phyloP scores from a whole-genome alignment of 2,329 filamentous ascomycete genomes.

The Immersiporthe knoxdaviesiana region DNA sequence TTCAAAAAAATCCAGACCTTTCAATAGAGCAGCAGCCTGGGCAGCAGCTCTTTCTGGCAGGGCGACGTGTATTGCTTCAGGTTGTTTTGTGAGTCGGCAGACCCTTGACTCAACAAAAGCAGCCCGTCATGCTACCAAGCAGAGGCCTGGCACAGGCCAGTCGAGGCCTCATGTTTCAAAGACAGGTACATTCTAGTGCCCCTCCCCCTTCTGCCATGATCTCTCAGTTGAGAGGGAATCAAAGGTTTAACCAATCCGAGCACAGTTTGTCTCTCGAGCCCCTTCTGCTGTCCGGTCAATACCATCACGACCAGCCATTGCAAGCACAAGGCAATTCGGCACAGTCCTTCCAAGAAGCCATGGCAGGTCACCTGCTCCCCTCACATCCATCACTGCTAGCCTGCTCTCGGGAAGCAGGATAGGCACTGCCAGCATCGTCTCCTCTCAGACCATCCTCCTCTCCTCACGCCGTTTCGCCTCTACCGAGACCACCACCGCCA shows the following conservation, averaged over 20 bases:
- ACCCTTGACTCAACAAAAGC: constrained; percentile 23
- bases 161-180: constrained; percentile 47
- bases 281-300: constrained; percentile 24
- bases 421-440: constrained; percentile 29
- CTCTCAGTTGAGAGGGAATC: background rate
- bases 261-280: constrained; percentile 26
- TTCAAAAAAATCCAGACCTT: constrained; percentile 1
- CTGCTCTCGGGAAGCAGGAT: constrained; percentile 31
- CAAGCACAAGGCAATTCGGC: constrained; percentile 35
- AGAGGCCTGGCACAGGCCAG: constrained; percentile 54
- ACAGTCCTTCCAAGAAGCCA: constrained; percentile 35
- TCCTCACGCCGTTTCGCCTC: constrained; percentile 32
- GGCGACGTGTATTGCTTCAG: constrained; percentile 1
- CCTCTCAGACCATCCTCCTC: constrained; percentile 30
- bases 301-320: constrained; percentile 17
- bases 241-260: constrained; percentile 12
- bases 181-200: constrained; percentile 37
- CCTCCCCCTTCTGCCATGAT: background rate
- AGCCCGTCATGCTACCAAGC: constrained; percentile 55
- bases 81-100: constrained; percentile 10
- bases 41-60: background rate
- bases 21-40: background rate
- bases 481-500: constrained; percentile 37
- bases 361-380: constrained; percentile 15
- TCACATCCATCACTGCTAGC: constrained; percentile 7